Percentiles rank a stretch among this genome's conserved stretches.
These are phyloP conservation scores for Fusarium clavum DNA, from an alignment of 2,329 filamentous ascomycete genomes.

Conservation along the genomic window DNA sequence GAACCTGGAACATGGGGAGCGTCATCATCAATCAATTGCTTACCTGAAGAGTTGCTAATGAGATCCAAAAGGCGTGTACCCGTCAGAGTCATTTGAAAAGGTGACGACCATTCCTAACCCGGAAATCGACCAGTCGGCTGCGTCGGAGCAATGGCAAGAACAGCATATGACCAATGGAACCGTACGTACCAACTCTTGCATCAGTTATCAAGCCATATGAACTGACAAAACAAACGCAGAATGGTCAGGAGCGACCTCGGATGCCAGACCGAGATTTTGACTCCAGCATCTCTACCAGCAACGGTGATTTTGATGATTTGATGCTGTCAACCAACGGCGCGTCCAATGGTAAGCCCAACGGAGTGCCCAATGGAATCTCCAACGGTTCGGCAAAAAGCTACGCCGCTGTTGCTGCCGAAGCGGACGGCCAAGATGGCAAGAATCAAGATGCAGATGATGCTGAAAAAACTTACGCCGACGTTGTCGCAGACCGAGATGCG, in stretches of 20 bases:
- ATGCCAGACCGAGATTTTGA: conserved; percentile 27
- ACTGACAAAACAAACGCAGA: conserved; percentile 16
- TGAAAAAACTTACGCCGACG: conserved; percentile 42
- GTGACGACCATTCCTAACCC: conserved; percentile 39
- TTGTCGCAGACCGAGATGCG: conserved; percentile 24
- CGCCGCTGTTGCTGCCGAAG: conserved; percentile 22
- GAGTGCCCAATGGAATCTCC: background rate
- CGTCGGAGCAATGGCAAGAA: conserved; percentile 18
- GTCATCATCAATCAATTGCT: background rate
- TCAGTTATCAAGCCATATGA: background rate
- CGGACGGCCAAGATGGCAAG: conserved; percentile 9
- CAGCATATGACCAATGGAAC: conserved; percentile 5
- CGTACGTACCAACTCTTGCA: conserved; percentile 16
- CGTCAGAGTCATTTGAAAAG: conserved; percentile 37
- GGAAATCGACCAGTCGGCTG: conserved; percentile 23
- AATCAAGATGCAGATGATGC: background rate
- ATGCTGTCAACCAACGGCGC: conserved; percentile 29
- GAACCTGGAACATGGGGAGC: background rate
- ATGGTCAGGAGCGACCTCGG: conserved; percentile 12
- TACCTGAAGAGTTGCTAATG: conserved; percentile 24
- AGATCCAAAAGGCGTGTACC: conserved; percentile 2
- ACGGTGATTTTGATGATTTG: conserved; percentile 35
- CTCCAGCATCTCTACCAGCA: conserved; percentile 32
- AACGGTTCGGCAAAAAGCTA: conserved; percentile 17
- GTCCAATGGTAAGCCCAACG: conserved; percentile 15